Evolutionary conservation across 2,329 filamentous ascomycete species (phyloP).

Genomic region (Neospermospora avenae): DNA sequence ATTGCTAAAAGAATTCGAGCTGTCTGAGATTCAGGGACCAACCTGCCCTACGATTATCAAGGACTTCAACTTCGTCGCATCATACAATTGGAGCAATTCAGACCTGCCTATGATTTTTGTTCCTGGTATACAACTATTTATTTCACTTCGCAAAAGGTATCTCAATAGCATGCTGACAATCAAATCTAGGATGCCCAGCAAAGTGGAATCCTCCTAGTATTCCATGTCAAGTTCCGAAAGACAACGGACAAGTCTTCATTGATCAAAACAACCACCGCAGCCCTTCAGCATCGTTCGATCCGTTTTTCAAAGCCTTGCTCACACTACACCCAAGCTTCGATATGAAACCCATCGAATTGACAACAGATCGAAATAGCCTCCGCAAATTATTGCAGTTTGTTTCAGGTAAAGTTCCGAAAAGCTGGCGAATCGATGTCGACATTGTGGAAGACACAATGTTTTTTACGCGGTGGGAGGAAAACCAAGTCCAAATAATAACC

Average conservation of each 20-base stretch:
- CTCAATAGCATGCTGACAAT: background rate
- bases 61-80: constrained; percentile 23
- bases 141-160: background rate
- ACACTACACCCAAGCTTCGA: constrained; percentile 23
- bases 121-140: constrained; percentile 19
- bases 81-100: constrained; percentile 24
- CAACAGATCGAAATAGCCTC: constrained; percentile 34
- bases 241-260: constrained; percentile 24
- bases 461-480: constrained; percentile 33
- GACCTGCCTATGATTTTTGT: constrained; percentile 22
- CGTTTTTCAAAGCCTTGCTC: constrained; percentile 29
- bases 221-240: constrained; percentile 14
- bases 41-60: constrained; percentile 9
- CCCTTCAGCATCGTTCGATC: constrained; percentile 29
- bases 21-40: constrained; percentile 1
- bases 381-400: constrained; percentile 33
- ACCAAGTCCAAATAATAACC: constrained; percentile 15
- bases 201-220: constrained; percentile 22
- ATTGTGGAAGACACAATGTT: constrained; percentile 36
- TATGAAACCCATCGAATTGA: constrained; percentile 27
- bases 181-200: constrained; percentile 18
- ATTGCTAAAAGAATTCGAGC: constrained; percentile 6
- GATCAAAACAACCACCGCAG: constrained; percentile 33
- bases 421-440: constrained; percentile 36
- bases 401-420: constrained; percentile 23